These are phyloP conservation scores for Botrytis squamosa DNA, from an alignment of 2,329 filamentous ascomycete genomes.

Conservation along the genomic window DNA sequence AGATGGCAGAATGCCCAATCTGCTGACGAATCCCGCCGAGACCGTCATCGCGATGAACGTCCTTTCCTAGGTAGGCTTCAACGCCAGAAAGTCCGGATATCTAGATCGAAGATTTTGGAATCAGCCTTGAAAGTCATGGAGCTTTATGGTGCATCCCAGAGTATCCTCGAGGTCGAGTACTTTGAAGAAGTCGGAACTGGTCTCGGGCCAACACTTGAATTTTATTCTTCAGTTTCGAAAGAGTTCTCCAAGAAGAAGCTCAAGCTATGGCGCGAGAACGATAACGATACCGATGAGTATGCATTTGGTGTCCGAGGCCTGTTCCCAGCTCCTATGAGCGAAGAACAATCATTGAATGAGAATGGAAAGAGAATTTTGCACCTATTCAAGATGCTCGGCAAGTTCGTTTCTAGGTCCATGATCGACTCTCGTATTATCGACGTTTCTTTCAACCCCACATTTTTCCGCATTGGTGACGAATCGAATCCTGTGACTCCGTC, in stretches of 20 bases:
- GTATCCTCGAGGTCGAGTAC: conserved; percentile 94
- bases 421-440: conserved; percentile 97
- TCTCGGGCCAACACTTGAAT: conserved; percentile 91
- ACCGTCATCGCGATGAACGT: conserved; percentile 81
- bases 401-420: conserved; percentile 97
- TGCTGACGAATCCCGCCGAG: conserved; percentile 74
- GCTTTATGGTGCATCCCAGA: conserved; percentile 93
- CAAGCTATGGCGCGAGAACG: conserved; percentile 93
- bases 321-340: conserved; percentile 87
- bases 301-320: conserved; percentile 81
- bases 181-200: conserved; percentile 98
- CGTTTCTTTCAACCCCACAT: conserved; percentile 93
- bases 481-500: conserved; percentile 70
- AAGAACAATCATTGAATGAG: conserved; percentile 69
- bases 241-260: conserved; percentile 98
- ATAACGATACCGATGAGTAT: conserved; percentile 73
- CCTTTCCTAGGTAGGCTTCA: conserved; percentile 90
- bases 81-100: conserved; percentile 97
- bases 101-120: conserved; percentile 88
- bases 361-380: conserved; percentile 86
- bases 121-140: conserved; percentile 99
- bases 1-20: conserved; percentile 93
- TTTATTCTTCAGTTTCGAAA: conserved; percentile 95
- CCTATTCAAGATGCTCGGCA: conserved; percentile 89
- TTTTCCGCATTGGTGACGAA: conserved; percentile 86